Evolutionary conservation across 2,329 filamentous ascomycete genomes (phyloP), one percentile per base, ranked within the genome.

Genomic region (Hymenoscyphus fructigenus): DNA sequence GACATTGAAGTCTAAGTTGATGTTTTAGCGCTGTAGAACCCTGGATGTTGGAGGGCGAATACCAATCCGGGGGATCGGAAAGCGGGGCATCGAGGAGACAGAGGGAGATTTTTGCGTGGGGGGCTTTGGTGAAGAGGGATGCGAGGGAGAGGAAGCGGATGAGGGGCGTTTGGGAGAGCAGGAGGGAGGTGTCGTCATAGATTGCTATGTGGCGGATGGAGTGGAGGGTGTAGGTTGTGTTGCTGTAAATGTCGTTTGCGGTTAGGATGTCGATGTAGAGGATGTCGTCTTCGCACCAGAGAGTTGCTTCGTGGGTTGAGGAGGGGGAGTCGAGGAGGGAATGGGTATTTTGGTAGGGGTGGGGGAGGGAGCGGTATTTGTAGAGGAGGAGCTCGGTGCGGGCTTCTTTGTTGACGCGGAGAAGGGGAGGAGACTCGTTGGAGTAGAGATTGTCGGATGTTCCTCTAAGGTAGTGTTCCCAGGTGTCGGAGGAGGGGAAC

Each of bases 211-310:
- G 47, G 28, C 14, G 41, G 26, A 53, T 53, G 9, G 9, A 1
- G 5, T 53, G 6, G 41, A 59, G 36, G 15, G 17, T n/a, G n/a
- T 36, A 34, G 6, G 17, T 17, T 44, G n/a, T 44, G 36, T 29
- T 28, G 20, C 9, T 28, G 15, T 38, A 26, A n/a, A 60, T 28
- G 38, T 60, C 44, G 32, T 32, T 29, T 12, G 59, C 59, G 26
- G 59, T 36, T 20, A 60, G 5, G 26, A 28, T 60, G 26, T 60
- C 44, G 26, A 60, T 34, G 10, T 55, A 60, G 38, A 36, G 26
- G 17, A 60, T 34, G 9, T 60, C 44, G 28, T 60, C 32, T 50
- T 53, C 41, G 32, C 59, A 60, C 38, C 59, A 60, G 59, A 60
- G 44, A 6, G 32, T 41, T 41, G 7, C n/a, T 26, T 50, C 23